Conservation (phyloP, 2,329 filamentous ascomycete genomes). For the Talaromyces sp. region DNA sequence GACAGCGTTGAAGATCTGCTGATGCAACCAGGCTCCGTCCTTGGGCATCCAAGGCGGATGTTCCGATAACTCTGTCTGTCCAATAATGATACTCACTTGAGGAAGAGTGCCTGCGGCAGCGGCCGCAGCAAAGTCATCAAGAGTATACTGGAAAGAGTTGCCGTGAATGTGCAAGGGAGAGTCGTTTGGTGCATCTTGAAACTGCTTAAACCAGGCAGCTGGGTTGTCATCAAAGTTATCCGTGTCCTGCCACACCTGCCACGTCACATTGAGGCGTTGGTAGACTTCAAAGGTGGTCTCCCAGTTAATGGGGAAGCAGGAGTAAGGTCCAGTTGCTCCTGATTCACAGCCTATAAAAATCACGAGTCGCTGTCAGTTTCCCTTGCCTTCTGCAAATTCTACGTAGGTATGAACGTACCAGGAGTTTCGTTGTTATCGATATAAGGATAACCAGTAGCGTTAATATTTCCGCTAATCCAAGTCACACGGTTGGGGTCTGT, state of each 20-base stretch:
- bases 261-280: constrained; percentile 45
- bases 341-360: constrained; percentile 12
- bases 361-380: background rate
- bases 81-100: constrained; percentile 47
- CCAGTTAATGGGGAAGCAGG: constrained; percentile 53
- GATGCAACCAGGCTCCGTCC: constrained; percentile 53
- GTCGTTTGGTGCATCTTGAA: constrained; percentile 40
- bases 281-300: constrained; percentile 49
- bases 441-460: constrained; percentile 44
- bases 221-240: constrained; percentile 54
- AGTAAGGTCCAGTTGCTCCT: constrained; percentile 18
- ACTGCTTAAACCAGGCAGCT: constrained; percentile 51
- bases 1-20: constrained; percentile 49
- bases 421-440: constrained; percentile 50
- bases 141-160: constrained; percentile 41
- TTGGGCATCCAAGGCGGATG: constrained; percentile 50
- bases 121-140: constrained; percentile 48
- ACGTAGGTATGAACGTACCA: constrained; percentile 23
- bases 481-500: constrained; percentile 52
- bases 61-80: constrained; percentile 49
- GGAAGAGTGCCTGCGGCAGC: constrained; percentile 50
- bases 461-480: constrained; percentile 49
- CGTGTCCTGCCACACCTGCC: constrained; percentile 48
- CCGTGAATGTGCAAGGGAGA: constrained; percentile 45
- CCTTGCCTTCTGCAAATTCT: no score